Conservation (phyloP, 805 yeast genomes). For the Lipomyces yamadae region DNA sequence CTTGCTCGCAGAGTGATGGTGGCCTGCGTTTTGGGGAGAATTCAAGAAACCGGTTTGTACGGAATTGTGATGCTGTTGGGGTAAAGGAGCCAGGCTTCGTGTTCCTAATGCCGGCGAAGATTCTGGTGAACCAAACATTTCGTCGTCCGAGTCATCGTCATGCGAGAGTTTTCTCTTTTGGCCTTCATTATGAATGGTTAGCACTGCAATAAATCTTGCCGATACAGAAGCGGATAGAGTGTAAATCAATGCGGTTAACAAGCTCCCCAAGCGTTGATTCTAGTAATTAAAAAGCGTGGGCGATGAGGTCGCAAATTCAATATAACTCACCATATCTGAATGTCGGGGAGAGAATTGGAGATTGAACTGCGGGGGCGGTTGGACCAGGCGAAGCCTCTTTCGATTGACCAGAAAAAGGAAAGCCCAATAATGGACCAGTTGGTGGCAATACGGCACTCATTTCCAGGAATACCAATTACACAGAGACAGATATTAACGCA, state of each 20-base stretch:
- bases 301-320: background rate
- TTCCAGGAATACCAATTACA: background rate
- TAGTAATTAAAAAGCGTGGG: background rate
- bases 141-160: slow-evolving; percentile 35
- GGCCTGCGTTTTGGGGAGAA: background rate
- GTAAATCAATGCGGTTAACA: too few species aligned
- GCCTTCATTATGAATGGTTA: slow-evolving; percentile 11
- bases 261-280: background rate
- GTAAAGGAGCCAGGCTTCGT: slow-evolving; percentile 9
- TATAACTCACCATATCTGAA: slow-evolving; percentile 23
- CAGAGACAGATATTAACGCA: background rate
- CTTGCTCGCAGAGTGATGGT: slow-evolving; percentile 17
- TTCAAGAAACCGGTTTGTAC: slow-evolving; percentile 1
- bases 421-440: slow-evolving; percentile 30
- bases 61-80: slow-evolving; percentile 10
- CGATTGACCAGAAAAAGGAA: slow-evolving; percentile 26
- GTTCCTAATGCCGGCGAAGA: slow-evolving; percentile 16
- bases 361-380: background rate
- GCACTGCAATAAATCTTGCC: background rate
- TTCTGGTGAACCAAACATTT: slow-evolving; percentile 33
- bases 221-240: background rate
- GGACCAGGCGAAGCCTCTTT: slow-evolving; percentile 17
- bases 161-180: slow-evolving; percentile 23
- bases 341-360: slow-evolving; percentile 8
- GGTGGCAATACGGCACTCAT: slow-evolving; percentile 38